Conservation (phyloP, 108 stramenopile genomes). For the Aurantiochytrium sp. region DNA sequence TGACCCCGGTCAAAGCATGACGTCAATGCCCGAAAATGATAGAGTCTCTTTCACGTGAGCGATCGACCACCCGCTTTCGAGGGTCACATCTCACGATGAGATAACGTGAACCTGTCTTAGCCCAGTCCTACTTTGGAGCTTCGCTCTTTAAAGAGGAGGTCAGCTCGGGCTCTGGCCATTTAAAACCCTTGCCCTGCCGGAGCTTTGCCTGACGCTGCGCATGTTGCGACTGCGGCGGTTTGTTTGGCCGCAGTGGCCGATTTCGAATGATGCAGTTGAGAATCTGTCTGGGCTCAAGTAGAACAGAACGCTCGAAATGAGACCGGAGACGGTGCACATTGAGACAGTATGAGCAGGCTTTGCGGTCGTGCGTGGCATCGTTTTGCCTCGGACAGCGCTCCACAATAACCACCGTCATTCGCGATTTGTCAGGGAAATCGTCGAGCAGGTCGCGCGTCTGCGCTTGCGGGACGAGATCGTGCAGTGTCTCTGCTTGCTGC, state of each 20-base stretch:
- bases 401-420: background rate
- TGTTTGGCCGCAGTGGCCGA: background rate
- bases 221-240: background rate
- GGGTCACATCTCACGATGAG: too few relatives aligned
- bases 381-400: background rate
- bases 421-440: background rate
- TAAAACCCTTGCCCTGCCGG: background rate
- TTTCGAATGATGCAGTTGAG: background rate
- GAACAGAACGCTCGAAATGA: background rate
- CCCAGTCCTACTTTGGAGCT: too few relatives aligned
- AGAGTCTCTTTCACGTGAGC: too few relatives aligned
- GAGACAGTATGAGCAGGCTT: background rate
- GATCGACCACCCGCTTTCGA: too few relatives aligned
- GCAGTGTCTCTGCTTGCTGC: background rate
- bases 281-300: background rate
- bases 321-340: background rate
- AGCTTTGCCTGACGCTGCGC: background rate
- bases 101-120: too few relatives aligned
- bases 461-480: background rate
- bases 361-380: background rate
- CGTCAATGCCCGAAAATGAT: too few relatives aligned
- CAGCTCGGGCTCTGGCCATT: background rate
- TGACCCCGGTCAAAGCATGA: too few relatives aligned
- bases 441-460: background rate
- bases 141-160: too few relatives aligned